Conservation (phyloP, 345 rosid genomes). For the Euphorbia pulcherrima region DNA sequence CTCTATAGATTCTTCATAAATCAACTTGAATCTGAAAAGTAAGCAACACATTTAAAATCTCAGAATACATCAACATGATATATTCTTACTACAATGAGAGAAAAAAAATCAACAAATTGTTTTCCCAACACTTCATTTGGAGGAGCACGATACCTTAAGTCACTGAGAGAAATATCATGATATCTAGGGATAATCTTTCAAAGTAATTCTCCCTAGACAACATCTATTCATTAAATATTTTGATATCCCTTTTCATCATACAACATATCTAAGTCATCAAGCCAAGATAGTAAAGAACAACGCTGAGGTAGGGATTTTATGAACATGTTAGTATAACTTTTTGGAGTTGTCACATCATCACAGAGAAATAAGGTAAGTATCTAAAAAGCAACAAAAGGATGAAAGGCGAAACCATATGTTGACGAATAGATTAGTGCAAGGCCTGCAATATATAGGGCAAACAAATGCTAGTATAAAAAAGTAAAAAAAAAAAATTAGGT, state of each 20-base stretch:
- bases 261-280: background rate
- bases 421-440: background rate
- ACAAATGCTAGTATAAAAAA: slow-evolving; percentile 11
- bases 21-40: slow-evolving; percentile 72
- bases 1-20: slow-evolving; percentile 75
- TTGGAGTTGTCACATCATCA: background rate
- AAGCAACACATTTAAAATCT: slow-evolving; percentile 20
- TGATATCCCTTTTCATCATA: background rate
- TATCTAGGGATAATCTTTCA: background rate
- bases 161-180: background rate
- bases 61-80: slow-evolving; percentile 20
- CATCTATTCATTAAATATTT: background rate
- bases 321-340: background rate
- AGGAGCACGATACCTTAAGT: background rate
- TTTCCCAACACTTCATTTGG: background rate
- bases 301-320: background rate
- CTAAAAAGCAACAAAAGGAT: background rate
- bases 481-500: background rate
- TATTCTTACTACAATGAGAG: background rate
- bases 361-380: background rate
- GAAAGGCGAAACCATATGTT: background rate
- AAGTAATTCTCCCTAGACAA: background rate
- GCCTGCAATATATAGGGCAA: background rate
- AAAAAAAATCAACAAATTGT: background rate
- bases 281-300: background rate